Percentiles rank a stretch among this genome's conserved stretches.
phyloP scores from a whole-genome alignment of 31 red algal species.

The Asparagopsis taxiformis region DNA sequence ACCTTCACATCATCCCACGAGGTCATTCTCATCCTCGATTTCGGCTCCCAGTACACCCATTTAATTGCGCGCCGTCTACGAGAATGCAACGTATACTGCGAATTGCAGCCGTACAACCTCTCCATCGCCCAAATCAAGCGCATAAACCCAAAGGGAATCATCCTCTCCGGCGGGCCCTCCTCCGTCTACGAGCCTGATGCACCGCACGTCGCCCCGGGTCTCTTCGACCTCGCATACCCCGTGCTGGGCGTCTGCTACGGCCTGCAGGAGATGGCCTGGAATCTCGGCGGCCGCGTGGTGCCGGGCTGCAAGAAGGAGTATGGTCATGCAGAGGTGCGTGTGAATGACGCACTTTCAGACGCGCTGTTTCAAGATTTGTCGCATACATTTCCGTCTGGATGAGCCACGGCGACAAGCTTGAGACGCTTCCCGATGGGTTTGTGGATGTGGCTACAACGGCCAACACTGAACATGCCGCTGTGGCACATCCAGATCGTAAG shows the following conservation, averaged over 20 bases:
- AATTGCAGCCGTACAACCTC: slow-evolving; percentile 72
- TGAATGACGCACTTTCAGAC: not conserved
- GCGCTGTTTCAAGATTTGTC: slow-evolving; percentile 64
- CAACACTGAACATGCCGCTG: slow-evolving; percentile 80
- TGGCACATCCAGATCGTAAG: slow-evolving; percentile 28
- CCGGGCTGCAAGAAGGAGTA: slow-evolving; percentile 78
- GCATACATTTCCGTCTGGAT: slow-evolving; percentile 83
- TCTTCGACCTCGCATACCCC: slow-evolving; percentile 82
- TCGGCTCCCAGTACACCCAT: slow-evolving; percentile 98
- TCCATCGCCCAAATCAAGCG: slow-evolving; percentile 23
- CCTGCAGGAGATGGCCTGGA: slow-evolving; percentile 87
- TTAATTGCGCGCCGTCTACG: slow-evolving; percentile 94
- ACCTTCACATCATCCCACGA: slow-evolving; percentile 65
- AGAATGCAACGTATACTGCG: slow-evolving; percentile 84
- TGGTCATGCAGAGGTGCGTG: slow-evolving; percentile 62
- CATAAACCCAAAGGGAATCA: slow-evolving; percentile 70
- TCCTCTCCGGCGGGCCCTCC: slow-evolving; percentile 92
- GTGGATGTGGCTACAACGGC: slow-evolving; percentile 59
- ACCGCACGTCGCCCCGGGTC: slow-evolving; percentile 53
- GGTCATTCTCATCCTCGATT: slow-evolving; percentile 89
- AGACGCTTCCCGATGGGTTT: slow-evolving; percentile 73
- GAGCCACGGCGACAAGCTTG: slow-evolving; percentile 95
- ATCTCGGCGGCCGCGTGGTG: slow-evolving; percentile 73
- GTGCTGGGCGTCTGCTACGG: slow-evolving; percentile 98
- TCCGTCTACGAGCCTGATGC: slow-evolving; percentile 85